phyloP scores from a whole-genome alignment of 2,329 filamentous ascomycete genomes.

The Botrytis hyacinthi region DNA sequence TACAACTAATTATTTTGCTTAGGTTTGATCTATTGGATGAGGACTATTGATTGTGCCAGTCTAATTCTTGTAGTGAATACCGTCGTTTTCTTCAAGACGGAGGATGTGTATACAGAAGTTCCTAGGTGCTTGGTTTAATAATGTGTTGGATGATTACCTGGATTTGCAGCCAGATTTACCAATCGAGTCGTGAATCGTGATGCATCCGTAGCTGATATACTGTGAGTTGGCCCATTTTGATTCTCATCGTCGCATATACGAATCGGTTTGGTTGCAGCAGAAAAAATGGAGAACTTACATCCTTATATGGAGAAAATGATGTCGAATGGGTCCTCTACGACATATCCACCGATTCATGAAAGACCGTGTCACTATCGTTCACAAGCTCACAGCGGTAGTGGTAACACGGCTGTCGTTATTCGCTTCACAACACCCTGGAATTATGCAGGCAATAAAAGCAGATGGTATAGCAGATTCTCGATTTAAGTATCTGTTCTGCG shows the following conservation, averaged over 20 bases:
- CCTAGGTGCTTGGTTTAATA: neutral
- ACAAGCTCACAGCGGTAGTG: neutral
- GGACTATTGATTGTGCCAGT: neutral
- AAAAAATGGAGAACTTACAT: neutral
- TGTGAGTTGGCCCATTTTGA: neutral
- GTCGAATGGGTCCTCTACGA: conserved; percentile 6
- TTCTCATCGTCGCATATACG: neutral
- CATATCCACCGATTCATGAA: neutral
- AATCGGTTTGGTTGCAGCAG: neutral
- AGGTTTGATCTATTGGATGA: neutral
- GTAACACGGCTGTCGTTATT: neutral
- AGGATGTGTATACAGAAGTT: neutral
- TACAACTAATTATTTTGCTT: neutral
- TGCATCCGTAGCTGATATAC: neutral
- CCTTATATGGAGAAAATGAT: neutral
- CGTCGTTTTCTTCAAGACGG: neutral
- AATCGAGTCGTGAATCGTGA: neutral
- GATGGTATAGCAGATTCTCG: neutral
- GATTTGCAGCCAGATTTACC: neutral
- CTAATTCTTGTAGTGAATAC: neutral
- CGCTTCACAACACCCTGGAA: neutral
- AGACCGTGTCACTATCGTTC: conserved; percentile 1
- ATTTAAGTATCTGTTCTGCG: neutral
- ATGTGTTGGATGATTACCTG: neutral
- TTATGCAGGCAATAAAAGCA: neutral